These are phyloP conservation scores for Nannochloropsis salina DNA, from an alignment of 108 stramenopile species.

Conservation along the genomic window DNA sequence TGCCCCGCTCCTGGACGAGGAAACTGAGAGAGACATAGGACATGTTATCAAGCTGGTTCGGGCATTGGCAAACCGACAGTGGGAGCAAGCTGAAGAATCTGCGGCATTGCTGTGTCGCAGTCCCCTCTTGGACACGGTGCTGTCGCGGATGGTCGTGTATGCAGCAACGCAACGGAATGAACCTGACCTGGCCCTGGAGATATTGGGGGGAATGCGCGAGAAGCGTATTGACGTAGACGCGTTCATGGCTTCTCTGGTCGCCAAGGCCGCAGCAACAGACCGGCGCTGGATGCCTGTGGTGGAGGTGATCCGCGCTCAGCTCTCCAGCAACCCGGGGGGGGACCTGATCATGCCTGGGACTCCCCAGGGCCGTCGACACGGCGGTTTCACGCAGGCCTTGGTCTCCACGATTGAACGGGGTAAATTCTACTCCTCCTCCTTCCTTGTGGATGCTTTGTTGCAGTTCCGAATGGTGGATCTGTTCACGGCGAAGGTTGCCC, in stretches of 20 bases:
- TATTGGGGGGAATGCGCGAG: conserved; percentile 7
- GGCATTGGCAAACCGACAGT: neutral
- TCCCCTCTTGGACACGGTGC: neutral
- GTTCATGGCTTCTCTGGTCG: conserved; percentile 13
- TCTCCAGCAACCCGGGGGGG: neutral
- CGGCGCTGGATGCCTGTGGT: neutral
- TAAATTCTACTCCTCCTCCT: neutral
- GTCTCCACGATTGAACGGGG: neutral
- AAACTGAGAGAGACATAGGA: neutral
- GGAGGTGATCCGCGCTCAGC: neutral
- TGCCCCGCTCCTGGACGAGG: neutral
- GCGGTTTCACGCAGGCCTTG: neutral
- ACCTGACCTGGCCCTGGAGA: conserved; percentile 19
- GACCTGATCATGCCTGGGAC: neutral
- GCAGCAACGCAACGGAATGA: conserved; percentile 12
- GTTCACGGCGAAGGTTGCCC: neutral
- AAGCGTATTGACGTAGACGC: neutral
- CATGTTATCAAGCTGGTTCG: neutral
- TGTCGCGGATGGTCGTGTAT: conserved; percentile 1
- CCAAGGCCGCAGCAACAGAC: conserved; percentile 6
- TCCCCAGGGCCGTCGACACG: neutral
- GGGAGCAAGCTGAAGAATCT: neutral
- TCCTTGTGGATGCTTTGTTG: conserved; percentile 4
- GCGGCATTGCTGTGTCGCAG: conserved; percentile 10
- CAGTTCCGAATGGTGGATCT: conserved; percentile 20